These are phyloP conservation scores for Aspergillus carlsbadensis DNA, from an alignment of 495 filamentous ascomycete species.

Conservation along the genomic window DNA sequence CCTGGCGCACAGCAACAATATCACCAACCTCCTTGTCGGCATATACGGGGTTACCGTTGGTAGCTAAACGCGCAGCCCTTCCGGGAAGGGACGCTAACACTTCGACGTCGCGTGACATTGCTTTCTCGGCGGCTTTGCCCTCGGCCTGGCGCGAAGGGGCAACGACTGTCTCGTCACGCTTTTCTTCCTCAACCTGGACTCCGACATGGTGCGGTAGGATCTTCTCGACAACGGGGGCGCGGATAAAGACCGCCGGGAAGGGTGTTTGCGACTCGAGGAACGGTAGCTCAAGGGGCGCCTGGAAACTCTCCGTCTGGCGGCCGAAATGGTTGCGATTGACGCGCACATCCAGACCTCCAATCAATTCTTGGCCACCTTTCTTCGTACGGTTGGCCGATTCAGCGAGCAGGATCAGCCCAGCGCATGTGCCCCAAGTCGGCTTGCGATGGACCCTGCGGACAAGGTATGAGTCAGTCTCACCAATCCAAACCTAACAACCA, in stretches of 20 bases:
- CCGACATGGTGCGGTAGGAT: constrained; percentile 59
- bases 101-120: constrained; percentile 47
- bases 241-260: constrained; percentile 88
- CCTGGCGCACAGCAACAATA: constrained; percentile 87
- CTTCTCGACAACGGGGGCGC: constrained; percentile 89
- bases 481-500: neutral
- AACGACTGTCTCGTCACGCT: constrained; percentile 60
- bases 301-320: constrained; percentile 90
- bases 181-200: constrained; percentile 48
- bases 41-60: constrained; percentile 35
- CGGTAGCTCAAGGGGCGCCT: constrained; percentile 69
- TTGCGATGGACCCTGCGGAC: constrained; percentile 53
- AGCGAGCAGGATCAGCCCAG: constrained; percentile 87
- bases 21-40: constrained; percentile 61
- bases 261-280: constrained; percentile 61
- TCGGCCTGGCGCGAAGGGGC: constrained; percentile 60
- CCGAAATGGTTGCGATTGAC: constrained; percentile 97
- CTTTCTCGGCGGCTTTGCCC: constrained; percentile 37
- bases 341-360: constrained; percentile 87
- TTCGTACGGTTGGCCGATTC: constrained; percentile 88
- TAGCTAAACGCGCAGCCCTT: constrained; percentile 39
- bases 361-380: constrained; percentile 86
- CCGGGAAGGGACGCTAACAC: constrained; percentile 52
- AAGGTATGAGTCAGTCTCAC: constrained; percentile 23
- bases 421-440: constrained; percentile 95